Evolutionary conservation across 164 flowering plant genomes (phyloP), one percentile per base, ranked within the genome.

Genomic region (Vitis vinifera): DNA sequence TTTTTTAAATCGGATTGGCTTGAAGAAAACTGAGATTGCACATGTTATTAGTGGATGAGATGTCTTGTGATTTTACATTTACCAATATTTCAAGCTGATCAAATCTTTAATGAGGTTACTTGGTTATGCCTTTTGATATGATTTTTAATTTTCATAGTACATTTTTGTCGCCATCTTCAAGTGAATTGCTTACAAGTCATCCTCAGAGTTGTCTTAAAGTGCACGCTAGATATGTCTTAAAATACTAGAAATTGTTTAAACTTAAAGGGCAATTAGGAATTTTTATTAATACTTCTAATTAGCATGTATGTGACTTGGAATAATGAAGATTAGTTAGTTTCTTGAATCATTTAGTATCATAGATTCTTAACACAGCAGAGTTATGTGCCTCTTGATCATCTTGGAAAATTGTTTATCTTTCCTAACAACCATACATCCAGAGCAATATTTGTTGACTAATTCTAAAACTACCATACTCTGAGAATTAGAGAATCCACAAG

Each of bases 41-140:
- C 71, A 68, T 68, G 71, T 8, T 2, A 57, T 30, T 4, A 49
- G 58, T 59, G 8, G 71, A 51, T 59, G 71, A 60, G 50, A 60
- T 50, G 65, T 59, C 71, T 15, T 15, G 10, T 68, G 58, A 59
- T 48, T 29, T 29, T 69, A 15, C 50, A 27, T 49, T 14, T 29
- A 29, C 16, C 16, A 23, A 65, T 29, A 50, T 3, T 23, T 23
- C 55, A 11, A 10, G 10, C 44, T 37, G 44, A 37, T 37, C 44
- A 37, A 37, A 37, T 37, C 44, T 37, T 6, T 37, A 37, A 37
- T 37, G 7, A 37, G 44, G 44, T 37, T 37, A 37, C 6, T 37
- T 3, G 7, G 44, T 37, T 37, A 37, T 37, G 44, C 44, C 44
- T 37, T 37, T 37, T 37, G 44, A 37, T 6, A 4, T 37, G 7